Evolutionary conservation across 2,329 filamentous ascomycete genomes (phyloP).

Genomic region (Alternaria ventricosa): DNA sequence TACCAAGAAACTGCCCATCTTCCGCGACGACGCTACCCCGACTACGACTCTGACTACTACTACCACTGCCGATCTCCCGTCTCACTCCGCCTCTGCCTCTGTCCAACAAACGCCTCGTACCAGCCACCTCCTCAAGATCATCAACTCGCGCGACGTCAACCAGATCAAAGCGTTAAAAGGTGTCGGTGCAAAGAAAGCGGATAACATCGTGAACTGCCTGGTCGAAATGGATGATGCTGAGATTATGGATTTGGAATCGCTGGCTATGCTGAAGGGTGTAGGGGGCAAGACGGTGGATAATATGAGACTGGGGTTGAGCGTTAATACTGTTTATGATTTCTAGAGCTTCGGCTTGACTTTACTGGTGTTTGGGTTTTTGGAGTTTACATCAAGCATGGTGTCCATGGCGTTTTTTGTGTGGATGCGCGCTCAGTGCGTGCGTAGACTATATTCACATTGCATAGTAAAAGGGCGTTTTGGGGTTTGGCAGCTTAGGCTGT

Average conservation of each 20-base stretch:
- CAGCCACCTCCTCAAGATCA: conserved; percentile 68
- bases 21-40: conserved; percentile 38
- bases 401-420: conserved; percentile 11
- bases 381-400: conserved; percentile 20
- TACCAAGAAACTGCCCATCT: conserved; percentile 46
- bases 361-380: not conserved
- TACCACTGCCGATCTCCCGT: not conserved
- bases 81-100: conserved; percentile 11
- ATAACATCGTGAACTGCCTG: conserved; percentile 57
- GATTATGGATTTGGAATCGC: conserved; percentile 50
- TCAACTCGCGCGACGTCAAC: conserved; percentile 73
- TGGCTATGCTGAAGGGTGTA: conserved; percentile 57
- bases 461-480: conserved; percentile 6
- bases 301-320: conserved; percentile 53
- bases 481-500: not conserved
- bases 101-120: conserved; percentile 62
- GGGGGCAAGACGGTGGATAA: conserved; percentile 59
- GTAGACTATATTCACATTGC: not conserved
- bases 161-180: conserved; percentile 72
- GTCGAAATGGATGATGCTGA: conserved; percentile 55
- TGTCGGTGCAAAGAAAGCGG: conserved; percentile 75
- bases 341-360: conserved; percentile 15
- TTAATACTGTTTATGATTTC: conserved; percentile 28
- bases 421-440: not conserved
- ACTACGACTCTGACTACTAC: not conserved